Conservation (phyloP, 805 yeast genomes). For the Wickerhamiella parazyma region DNA sequence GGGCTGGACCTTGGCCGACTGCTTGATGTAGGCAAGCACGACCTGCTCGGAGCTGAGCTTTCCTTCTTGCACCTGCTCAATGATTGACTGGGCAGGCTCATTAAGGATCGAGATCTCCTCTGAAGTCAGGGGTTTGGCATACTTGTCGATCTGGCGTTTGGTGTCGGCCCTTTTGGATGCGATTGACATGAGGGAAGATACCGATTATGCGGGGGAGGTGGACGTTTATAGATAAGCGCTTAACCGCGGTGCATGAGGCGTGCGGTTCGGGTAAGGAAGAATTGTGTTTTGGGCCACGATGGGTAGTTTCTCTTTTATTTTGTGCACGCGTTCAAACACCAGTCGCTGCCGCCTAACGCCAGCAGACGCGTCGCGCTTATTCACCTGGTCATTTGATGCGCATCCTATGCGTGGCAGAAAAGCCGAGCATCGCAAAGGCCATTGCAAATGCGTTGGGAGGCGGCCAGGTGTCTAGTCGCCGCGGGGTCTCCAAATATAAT, state of each 20-base stretch:
- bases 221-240: no score
- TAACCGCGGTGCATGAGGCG: no score
- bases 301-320: no score
- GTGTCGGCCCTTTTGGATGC: constrained; percentile 23
- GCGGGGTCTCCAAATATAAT: constrained; percentile 45
- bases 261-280: no score
- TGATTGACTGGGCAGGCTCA: constrained; percentile 31
- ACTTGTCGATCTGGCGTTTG: constrained; percentile 28
- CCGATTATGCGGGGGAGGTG: no score
- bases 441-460: constrained; percentile 68
- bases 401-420: constrained; percentile 91
- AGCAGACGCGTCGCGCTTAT: no score
- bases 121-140: constrained; percentile 27
- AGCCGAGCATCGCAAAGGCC: constrained; percentile 84
- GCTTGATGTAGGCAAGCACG: constrained; percentile 48
- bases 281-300: no score
- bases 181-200: neutral
- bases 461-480: constrained; percentile 38
- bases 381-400: constrained; percentile 26
- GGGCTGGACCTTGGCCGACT: constrained; percentile 50
- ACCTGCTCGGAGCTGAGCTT: constrained; percentile 38
- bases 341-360: no score
- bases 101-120: constrained; percentile 28
- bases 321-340: no score
- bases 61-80: constrained; percentile 33